Evolutionary conservation across 331 rosid genomes (phyloP).

Genomic region (Stylosanthes scabra): DNA sequence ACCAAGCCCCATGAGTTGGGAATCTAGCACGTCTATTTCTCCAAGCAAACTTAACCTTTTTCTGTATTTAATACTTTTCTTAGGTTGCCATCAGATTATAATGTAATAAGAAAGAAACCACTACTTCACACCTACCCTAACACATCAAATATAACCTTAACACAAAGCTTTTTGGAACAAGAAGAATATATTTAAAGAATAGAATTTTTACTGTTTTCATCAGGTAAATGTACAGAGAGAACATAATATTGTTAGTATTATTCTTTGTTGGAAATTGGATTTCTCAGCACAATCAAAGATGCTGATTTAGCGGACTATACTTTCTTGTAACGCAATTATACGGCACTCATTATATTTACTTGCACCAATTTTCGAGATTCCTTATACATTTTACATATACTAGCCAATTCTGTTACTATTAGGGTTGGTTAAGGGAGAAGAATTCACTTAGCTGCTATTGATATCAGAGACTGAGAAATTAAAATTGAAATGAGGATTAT

Average conservation of each 20-base stretch:
- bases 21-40: conserved; percentile 7
- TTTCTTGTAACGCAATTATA: background rate
- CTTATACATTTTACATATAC: too few species aligned
- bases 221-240: background rate
- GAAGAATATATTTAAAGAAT: too few species aligned
- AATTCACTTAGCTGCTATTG: too few species aligned
- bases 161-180: background rate
- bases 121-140: conserved; percentile 18
- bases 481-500: too few species aligned
- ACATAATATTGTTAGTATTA: background rate
- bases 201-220: too few species aligned
- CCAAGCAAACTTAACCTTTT: conserved; percentile 26
- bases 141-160: background rate
- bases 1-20: background rate
- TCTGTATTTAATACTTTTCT: background rate
- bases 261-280: background rate
- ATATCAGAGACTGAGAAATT: too few species aligned
- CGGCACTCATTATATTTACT: background rate
- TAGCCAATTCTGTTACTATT: too few species aligned
- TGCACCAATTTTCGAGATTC: background rate
- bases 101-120: background rate
- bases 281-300: conserved; percentile 6
- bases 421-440: too few species aligned
- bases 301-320: background rate
- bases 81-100: conserved; percentile 18